These are phyloP conservation scores for Fusarium tupiense DNA, from an alignment of 2,329 filamentous ascomycete species.

Conservation along the genomic window DNA sequence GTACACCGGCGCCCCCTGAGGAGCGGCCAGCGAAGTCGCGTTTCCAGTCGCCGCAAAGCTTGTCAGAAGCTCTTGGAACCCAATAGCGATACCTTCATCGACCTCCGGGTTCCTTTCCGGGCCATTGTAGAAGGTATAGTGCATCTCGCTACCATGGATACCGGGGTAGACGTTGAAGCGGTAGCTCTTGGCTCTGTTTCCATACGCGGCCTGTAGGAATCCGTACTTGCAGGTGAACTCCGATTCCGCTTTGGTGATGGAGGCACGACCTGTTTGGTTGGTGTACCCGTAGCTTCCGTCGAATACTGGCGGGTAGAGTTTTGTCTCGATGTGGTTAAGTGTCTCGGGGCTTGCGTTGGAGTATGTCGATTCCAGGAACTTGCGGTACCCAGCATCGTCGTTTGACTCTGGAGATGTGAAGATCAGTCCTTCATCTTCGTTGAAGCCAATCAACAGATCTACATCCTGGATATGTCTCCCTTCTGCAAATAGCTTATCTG, in stretches of 20 bases:
- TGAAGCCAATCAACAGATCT: background rate
- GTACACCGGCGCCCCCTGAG: background rate
- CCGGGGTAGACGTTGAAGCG: background rate
- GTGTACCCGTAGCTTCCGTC: background rate
- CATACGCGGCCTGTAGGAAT: background rate
- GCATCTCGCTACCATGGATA: background rate
- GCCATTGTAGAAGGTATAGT: background rate
- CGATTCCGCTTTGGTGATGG: background rate
- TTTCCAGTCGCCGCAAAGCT: background rate
- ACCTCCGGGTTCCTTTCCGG: background rate
- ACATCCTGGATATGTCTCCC: background rate
- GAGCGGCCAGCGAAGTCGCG: background rate
- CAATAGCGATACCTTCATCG: background rate
- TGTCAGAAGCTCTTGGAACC: background rate
- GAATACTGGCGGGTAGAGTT: background rate
- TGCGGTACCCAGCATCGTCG: background rate
- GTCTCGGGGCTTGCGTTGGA: accelerated
- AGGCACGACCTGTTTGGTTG: background rate
- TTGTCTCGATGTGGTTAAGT: background rate
- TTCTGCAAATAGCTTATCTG: background rate
- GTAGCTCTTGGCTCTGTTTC: background rate
- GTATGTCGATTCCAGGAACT: background rate
- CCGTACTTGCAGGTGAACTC: background rate
- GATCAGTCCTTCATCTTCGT: background rate
- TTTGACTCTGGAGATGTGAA: background rate